Percentiles rank a stretch among this genome's conserved stretches.
These are phyloP conservation scores for Chlamydomonas eustigma DNA, from an alignment of 139 green algal species.

Conservation along the genomic window DNA sequence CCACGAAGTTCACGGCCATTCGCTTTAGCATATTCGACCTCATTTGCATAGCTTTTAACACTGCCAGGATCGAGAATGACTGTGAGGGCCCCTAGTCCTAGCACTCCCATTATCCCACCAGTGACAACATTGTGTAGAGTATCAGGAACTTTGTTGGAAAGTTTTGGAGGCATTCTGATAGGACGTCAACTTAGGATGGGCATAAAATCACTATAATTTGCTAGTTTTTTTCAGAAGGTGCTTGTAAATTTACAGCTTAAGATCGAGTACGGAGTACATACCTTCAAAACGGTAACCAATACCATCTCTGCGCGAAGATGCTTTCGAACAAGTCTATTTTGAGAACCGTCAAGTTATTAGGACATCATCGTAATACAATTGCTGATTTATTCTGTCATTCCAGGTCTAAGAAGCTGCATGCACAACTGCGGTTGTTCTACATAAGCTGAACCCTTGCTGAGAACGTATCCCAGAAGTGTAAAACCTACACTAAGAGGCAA, in stretches of 20 bases:
- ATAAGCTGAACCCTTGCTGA: neutral
- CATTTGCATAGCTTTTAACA: slow-evolving; percentile 2
- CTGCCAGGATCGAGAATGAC: slow-evolving; percentile 4
- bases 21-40: slow-evolving; percentile 2
- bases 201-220: too few relatives aligned
- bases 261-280: too few relatives aligned
- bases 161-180: slow-evolving; percentile 5
- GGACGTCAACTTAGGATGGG: too few relatives aligned
- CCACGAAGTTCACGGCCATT: neutral
- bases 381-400: neutral
- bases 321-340: too few relatives aligned
- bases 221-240: too few relatives aligned
- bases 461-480: neutral
- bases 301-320: too few relatives aligned
- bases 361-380: too few relatives aligned
- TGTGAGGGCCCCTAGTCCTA: neutral
- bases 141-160: neutral
- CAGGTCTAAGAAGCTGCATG: neutral
- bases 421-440: slow-evolving; percentile 5
- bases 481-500: neutral
- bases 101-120: neutral
- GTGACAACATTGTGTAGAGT: slow-evolving; percentile 2
- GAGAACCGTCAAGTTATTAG: too few relatives aligned
- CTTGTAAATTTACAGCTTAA: too few relatives aligned
- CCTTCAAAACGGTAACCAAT: too few relatives aligned